phyloP scores from a whole-genome alignment of 169 alveolate genomes.

The Cryptosporidium bovis region DNA sequence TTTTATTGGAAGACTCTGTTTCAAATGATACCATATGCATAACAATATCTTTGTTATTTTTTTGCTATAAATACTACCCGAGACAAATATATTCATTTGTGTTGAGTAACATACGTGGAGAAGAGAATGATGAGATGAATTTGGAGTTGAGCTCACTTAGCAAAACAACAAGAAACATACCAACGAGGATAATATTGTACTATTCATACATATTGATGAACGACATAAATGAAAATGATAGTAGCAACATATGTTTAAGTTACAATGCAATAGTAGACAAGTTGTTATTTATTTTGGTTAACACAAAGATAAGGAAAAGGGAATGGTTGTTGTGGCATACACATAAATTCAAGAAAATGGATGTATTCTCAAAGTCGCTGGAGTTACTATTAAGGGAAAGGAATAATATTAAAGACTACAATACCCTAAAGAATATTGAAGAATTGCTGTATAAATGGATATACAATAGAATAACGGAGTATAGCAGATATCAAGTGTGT shows the following conservation, averaged over 20 bases:
- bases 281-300: background rate
- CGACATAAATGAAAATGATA: background rate
- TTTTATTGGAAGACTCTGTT: slow-evolving; percentile 24
- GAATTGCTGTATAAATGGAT: slow-evolving; percentile 40
- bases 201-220: slow-evolving; percentile 29
- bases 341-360: slow-evolving; percentile 12
- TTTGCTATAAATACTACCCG: slow-evolving; percentile 40
- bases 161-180: slow-evolving; percentile 1
- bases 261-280: background rate
- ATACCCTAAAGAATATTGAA: slow-evolving; percentile 4
- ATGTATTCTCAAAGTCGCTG: slow-evolving; percentile 24
- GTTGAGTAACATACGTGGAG: slow-evolving; percentile 1
- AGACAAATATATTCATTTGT: slow-evolving; percentile 13
- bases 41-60: slow-evolving; percentile 24
- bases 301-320: slow-evolving; percentile 20
- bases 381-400: slow-evolving; percentile 2
- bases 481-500: slow-evolving; percentile 28
- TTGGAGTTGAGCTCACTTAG: background rate
- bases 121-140: background rate
- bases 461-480: slow-evolving; percentile 11
- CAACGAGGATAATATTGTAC: slow-evolving; percentile 39
- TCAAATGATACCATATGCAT: slow-evolving; percentile 44
- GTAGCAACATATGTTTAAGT: background rate
- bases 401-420: background rate
- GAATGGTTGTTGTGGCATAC: slow-evolving; percentile 66